phyloP scores from a whole-genome alignment of 2,329 filamentous ascomycete genomes.

The Xylaria sp. region DNA sequence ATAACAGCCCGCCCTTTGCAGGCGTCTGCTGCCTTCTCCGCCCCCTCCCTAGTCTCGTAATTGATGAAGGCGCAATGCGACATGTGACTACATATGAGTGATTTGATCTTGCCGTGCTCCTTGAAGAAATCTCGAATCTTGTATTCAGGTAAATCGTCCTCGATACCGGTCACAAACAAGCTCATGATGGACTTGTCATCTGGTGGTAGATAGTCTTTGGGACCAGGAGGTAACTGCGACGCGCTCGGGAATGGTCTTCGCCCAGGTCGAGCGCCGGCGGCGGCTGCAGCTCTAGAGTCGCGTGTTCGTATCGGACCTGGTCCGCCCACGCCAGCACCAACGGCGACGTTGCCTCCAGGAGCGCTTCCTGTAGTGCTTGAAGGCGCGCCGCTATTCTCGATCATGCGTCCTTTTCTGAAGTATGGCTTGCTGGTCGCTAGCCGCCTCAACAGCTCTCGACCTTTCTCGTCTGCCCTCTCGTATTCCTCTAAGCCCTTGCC shows the following conservation, averaged over 20 bases:
- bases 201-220: constrained; percentile 87
- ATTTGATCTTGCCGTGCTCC: constrained; percentile 88
- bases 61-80: constrained; percentile 98
- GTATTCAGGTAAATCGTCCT: constrained; percentile 94
- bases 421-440: constrained; percentile 95
- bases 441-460: constrained; percentile 83
- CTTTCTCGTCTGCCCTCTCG: constrained; percentile 97
- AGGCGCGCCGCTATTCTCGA: constrained; percentile 67
- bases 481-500: constrained; percentile 89
- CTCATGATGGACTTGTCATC: constrained; percentile 88
- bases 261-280: constrained; percentile 60
- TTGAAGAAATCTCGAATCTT: constrained; percentile 92
- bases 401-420: constrained; percentile 84
- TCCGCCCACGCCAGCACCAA: constrained; percentile 68
- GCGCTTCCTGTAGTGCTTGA: constrained; percentile 53
- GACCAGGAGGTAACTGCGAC: constrained; percentile 80
- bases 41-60: constrained; percentile 84
- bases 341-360: constrained; percentile 59
- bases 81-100: constrained; percentile 94
- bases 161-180: constrained; percentile 92
- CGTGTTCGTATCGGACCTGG: constrained; percentile 84
- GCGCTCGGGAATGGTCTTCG: constrained; percentile 74
- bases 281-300: constrained; percentile 66
- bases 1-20: constrained; percentile 91
- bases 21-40: constrained; percentile 84